Conservation (phyloP, 2,329 filamentous ascomycete species). For the Fusarium multiceps region DNA sequence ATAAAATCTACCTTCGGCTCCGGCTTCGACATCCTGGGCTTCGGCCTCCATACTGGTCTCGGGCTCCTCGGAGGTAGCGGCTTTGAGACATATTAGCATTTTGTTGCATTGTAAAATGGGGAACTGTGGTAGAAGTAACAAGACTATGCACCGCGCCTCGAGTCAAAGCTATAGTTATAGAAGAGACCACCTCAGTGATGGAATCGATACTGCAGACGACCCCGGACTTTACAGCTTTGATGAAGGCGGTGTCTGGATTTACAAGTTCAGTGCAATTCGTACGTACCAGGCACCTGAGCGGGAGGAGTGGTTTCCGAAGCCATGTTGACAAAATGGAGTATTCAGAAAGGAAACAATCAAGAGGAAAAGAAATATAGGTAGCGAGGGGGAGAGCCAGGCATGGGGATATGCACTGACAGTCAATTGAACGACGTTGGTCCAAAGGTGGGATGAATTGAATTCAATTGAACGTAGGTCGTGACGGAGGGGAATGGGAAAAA, state of each 20-base stretch:
- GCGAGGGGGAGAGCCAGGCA: conserved; percentile 42
- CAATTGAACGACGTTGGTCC: conserved; percentile 42
- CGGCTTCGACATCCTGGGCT: conserved; percentile 46
- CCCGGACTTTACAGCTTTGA: conserved; percentile 33
- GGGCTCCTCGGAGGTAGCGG: conserved; percentile 40
- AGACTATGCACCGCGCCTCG: neutral
- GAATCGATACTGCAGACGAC: conserved; percentile 10
- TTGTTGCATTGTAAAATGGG: neutral
- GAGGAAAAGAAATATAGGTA: conserved; percentile 29
- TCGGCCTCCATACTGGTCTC: conserved; percentile 44
- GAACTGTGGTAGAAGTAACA: neutral
- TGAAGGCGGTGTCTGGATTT: conserved; percentile 35
- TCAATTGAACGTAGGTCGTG: conserved; percentile 27
- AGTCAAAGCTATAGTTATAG: conserved; percentile 6
- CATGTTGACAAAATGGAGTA: conserved; percentile 46
- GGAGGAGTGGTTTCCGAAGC: conserved; percentile 49
- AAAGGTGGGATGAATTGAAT: conserved; percentile 26
- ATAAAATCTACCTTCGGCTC: conserved; percentile 49
- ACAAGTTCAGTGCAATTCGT: conserved; percentile 18
- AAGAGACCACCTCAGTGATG: conserved; percentile 17
- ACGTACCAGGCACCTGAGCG: conserved; percentile 45
- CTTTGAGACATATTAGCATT: conserved; percentile 30
- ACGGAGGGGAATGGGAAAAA: conserved; percentile 43
- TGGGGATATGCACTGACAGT: conserved; percentile 44
- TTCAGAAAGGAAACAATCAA: conserved; percentile 25